Percentiles rank a stretch among this genome's conserved stretches.
phyloP scores from a whole-genome alignment of 345 rosid species.

The Durio zibethinus region DNA sequence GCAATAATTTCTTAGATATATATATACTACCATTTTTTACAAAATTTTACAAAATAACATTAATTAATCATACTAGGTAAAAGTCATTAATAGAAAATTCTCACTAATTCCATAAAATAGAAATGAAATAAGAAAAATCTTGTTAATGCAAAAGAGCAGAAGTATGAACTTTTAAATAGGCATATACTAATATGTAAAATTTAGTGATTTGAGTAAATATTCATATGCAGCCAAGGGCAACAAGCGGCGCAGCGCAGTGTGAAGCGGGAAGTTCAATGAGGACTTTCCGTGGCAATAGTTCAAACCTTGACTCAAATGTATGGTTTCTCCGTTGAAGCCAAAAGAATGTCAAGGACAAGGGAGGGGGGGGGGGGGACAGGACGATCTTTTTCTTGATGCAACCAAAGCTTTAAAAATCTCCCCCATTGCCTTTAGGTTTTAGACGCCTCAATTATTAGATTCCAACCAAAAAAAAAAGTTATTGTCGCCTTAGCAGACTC shows the following conservation, averaged over 20 bases:
- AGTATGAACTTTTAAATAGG: neutral
- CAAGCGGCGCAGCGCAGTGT: neutral
- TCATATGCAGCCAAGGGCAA: neutral
- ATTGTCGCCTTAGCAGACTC: conserved; percentile 6
- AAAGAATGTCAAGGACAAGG: conserved; percentile 9
- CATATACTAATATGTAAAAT: neutral
- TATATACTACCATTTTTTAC: no score
- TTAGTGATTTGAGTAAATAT: neutral
- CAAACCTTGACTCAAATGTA: neutral
- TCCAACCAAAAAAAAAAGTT: neutral
- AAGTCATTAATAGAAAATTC: no score
- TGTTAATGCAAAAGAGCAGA: no score
- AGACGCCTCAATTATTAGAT: conserved; percentile 7
- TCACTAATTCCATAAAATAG: no score
- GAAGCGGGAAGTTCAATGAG: neutral
- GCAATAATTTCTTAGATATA: no score
- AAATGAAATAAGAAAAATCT: neutral
- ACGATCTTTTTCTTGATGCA: conserved; percentile 1
- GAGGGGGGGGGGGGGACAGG: no score
- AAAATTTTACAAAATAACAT: no score
- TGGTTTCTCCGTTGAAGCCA: conserved; percentile 12
- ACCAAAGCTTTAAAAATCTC: neutral
- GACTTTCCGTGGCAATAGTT: neutral
- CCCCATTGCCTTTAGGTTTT: neutral
- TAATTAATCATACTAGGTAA: no score